Conservation (phyloP, 163 green algal genomes). For the Prototheca cutis region DNA sequence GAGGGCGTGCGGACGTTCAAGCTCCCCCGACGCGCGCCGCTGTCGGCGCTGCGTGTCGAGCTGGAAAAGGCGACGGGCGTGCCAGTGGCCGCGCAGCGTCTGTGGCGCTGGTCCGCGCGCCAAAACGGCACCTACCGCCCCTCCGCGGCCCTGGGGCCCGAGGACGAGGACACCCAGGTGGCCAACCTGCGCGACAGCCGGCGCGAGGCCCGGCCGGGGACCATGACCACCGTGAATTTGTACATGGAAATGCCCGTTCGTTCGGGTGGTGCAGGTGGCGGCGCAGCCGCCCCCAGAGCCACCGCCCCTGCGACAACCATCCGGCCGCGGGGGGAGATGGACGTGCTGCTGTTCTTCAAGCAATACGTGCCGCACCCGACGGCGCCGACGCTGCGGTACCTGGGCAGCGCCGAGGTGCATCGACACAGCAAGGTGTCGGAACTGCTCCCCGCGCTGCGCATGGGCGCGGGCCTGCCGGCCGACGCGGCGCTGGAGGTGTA, state of each 20-base stretch:
- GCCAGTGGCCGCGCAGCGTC: constrained; percentile 62
- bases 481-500: constrained; percentile 43
- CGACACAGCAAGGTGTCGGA: constrained; percentile 12
- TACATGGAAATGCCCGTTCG: constrained; percentile 48
- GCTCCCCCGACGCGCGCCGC: constrained; percentile 47
- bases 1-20: constrained; percentile 49
- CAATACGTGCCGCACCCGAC: constrained; percentile 44
- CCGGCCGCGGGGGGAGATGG: constrained; percentile 1
- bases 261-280: neutral
- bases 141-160: constrained; percentile 23
- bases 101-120: constrained; percentile 72
- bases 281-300: no score
- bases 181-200: neutral
- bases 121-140: constrained; percentile 72
- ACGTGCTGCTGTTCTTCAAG: constrained; percentile 74
- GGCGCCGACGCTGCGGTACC: constrained; percentile 23
- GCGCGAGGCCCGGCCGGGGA: neutral
- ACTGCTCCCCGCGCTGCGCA: constrained; percentile 17
- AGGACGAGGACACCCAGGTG: constrained; percentile 26
- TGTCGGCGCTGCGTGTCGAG: constrained; percentile 51
- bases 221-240: constrained; percentile 30
- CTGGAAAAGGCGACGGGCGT: constrained; percentile 59
- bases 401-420: constrained; percentile 27
- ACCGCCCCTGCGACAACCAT: neutral
- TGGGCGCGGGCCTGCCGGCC: constrained; percentile 28